phyloP scores from a whole-genome alignment of 345 rosid genomes.

The Lumnitzera racemosa region DNA sequence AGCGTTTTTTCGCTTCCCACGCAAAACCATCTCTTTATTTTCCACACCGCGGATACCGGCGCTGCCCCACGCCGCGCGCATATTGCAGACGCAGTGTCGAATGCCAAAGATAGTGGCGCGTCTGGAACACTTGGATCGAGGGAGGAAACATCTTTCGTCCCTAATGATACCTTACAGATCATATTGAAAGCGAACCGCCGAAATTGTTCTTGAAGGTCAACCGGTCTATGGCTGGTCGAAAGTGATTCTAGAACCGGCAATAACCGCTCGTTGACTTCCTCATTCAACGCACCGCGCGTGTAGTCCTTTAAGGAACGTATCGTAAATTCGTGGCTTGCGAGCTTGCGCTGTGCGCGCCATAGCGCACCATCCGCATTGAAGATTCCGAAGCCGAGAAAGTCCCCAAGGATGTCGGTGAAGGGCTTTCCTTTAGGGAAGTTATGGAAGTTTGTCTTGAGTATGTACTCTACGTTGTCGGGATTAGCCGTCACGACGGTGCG shows the following conservation, averaged over 20 bases:
- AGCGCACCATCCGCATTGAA: no score
- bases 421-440: slow-evolving; percentile 13
- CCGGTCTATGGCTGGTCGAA: not conserved
- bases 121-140: slow-evolving; percentile 5
- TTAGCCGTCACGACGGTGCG: slow-evolving; percentile 63
- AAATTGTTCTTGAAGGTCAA: slow-evolving; percentile 11
- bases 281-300: not conserved
- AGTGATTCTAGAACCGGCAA: slow-evolving; percentile 8
- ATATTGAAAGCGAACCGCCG: slow-evolving; percentile 9
- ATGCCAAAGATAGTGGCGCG: slow-evolving; percentile 1
- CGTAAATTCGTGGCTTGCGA: not conserved
- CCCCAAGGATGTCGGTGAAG: no score
- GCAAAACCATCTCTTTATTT: slow-evolving; percentile 6
- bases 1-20: slow-evolving; percentile 9
- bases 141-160: slow-evolving; percentile 5
- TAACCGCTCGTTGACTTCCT: slow-evolving; percentile 1
- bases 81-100: slow-evolving; percentile 9
- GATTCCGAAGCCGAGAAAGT: no score
- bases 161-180: slow-evolving; percentile 15
- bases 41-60: slow-evolving; percentile 11
- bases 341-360: no score
- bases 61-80: slow-evolving; percentile 12
- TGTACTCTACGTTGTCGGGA: slow-evolving; percentile 51
- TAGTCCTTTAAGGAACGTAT: not conserved
- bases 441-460: slow-evolving; percentile 50